phyloP scores from a whole-genome alignment of 805 yeast species.

The Metschnikowia aberdeeniae region DNA sequence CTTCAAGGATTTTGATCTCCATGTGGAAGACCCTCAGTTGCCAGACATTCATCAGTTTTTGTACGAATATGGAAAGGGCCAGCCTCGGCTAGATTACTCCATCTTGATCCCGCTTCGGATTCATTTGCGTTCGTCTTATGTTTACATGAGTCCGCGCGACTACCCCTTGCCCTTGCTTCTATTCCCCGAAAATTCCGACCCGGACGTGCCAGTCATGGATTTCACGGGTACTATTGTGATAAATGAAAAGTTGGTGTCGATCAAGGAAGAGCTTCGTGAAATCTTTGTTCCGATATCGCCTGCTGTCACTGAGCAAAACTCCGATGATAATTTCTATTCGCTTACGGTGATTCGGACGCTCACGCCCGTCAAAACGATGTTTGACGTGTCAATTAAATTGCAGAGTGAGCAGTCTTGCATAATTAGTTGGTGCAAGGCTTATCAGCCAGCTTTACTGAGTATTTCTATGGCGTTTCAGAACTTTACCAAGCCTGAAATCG shows the following conservation, averaged over 20 bases:
- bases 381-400: constrained; percentile 46
- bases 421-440: constrained; percentile 61
- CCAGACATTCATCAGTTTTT: constrained; percentile 36
- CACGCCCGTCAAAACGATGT: constrained; percentile 55
- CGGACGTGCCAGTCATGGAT: constrained; percentile 24
- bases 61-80: constrained; percentile 39
- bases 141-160: constrained; percentile 25
- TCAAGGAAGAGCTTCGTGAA: constrained; percentile 42
- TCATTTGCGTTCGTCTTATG: constrained; percentile 25
- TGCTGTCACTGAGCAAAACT: constrained; percentile 24
- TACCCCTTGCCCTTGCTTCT: constrained; percentile 45
- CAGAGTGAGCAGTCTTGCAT: constrained; percentile 45
- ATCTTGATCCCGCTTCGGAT: constrained; percentile 49
- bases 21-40: constrained; percentile 25
- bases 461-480: constrained; percentile 41
- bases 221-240: constrained; percentile 47
- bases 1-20: constrained; percentile 29
- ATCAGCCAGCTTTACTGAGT: constrained; percentile 57
- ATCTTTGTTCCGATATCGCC: constrained; percentile 60
- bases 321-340: constrained; percentile 50
- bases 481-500: constrained; percentile 43
- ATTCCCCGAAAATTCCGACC: constrained; percentile 36
- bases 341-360: constrained; percentile 57
- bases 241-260: constrained; percentile 50
- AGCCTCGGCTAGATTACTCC: constrained; percentile 54